Conservation (phyloP, 768 basidiomycete species). For the Boletus pseudopeckii region DNA sequence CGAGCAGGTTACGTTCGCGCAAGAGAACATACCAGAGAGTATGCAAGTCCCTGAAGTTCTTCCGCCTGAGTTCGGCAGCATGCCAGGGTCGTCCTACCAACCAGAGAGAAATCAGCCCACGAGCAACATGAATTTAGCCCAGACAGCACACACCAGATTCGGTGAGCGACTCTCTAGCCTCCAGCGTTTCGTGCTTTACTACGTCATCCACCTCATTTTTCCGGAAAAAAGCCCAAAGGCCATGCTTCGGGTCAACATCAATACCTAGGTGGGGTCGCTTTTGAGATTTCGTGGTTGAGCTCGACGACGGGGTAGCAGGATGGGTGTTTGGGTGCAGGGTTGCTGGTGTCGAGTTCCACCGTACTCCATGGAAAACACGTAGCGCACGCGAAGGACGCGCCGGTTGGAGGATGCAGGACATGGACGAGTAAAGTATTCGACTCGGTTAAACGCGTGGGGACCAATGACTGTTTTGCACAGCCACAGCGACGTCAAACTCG, state of each 20-base stretch:
- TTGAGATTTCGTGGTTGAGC: constrained; percentile 22
- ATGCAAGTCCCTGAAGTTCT: constrained; percentile 92
- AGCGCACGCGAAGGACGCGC: constrained; percentile 17
- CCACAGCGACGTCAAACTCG: not conserved
- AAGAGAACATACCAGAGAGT: constrained; percentile 90
- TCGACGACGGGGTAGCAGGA: not conserved
- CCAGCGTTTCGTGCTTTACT: constrained; percentile 51
- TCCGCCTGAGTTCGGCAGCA: constrained; percentile 80
- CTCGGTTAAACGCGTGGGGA: not conserved
- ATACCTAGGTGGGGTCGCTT: constrained; percentile 44
- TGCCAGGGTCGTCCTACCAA: constrained; percentile 82
- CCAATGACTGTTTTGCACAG: constrained; percentile 11
- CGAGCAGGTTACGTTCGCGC: constrained; percentile 86
- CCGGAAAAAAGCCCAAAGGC: constrained; percentile 76
- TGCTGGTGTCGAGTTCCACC: constrained; percentile 24
- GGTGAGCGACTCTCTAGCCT: constrained; percentile 30
- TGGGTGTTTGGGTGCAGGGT: not conserved
- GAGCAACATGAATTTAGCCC: not conserved
- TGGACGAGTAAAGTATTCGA: constrained; percentile 1
- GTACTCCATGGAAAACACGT: constrained; percentile 12
- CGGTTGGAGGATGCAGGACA: constrained; percentile 22
- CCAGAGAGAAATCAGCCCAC: constrained; percentile 1
- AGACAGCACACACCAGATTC: constrained; percentile 34
- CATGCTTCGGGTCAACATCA: constrained; percentile 57
- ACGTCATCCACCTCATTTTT: constrained; percentile 50